Percentiles rank a stretch among this genome's conserved stretches.
phyloP scores from a whole-genome alignment of 345 rosid species.

The Melaleuca quinquenervia region DNA sequence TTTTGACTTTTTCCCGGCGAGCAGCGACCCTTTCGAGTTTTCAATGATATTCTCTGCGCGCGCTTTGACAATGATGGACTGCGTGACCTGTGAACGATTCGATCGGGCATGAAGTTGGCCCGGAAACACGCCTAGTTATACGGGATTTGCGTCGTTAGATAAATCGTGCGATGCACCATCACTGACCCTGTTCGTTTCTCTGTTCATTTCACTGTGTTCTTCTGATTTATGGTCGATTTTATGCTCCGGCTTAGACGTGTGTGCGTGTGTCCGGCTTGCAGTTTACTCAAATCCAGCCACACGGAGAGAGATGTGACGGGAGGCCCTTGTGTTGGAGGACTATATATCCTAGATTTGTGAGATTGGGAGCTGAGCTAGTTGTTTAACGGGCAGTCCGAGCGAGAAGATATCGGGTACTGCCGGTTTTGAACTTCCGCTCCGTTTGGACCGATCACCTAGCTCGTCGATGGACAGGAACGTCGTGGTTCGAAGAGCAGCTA shows the following conservation, averaged over 20 bases:
- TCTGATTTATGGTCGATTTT: background rate
- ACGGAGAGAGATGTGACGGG: background rate
- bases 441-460: background rate
- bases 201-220: too few relatives aligned
- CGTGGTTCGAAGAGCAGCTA: background rate
- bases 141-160: too few relatives aligned
- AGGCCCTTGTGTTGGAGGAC: too few relatives aligned
- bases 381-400: rapidly evolving
- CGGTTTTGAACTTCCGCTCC: background rate
- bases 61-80: background rate
- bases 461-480: background rate
- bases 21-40: background rate
- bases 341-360: background rate
- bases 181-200: too few relatives aligned
- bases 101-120: too few relatives aligned
- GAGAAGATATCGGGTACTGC: background rate
- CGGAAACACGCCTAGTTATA: too few relatives aligned
- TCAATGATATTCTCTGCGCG: background rate
- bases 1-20: background rate
- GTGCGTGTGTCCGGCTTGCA: background rate
- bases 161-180: too few relatives aligned
- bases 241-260: rapidly evolving
- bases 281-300: background rate
- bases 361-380: background rate
- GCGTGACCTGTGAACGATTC: too few relatives aligned